These are phyloP conservation scores for Flaveria ramosissima DNA, from an alignment of 129 eudicot species.

Conservation along the genomic window DNA sequence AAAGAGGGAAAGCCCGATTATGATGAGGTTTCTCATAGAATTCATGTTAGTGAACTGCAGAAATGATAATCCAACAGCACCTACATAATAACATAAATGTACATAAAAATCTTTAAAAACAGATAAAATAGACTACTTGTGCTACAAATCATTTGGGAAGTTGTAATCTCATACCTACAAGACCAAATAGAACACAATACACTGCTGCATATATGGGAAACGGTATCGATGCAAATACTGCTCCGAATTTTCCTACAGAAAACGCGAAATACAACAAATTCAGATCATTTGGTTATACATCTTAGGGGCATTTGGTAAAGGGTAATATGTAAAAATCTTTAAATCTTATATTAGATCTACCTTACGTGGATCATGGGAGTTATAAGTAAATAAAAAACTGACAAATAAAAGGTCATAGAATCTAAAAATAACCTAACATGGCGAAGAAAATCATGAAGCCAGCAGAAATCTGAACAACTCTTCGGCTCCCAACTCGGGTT, in stretches of 20 bases:
- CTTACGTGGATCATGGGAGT: background rate
- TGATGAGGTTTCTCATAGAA: constrained; percentile 94
- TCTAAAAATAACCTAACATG: constrained; percentile 57
- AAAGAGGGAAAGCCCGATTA: constrained; percentile 92
- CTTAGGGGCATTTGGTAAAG: no score
- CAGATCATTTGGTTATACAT: background rate
- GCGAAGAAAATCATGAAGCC: constrained; percentile 94
- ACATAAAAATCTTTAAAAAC: background rate
- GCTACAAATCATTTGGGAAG: background rate
- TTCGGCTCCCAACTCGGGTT: constrained; percentile 89
- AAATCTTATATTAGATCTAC: constrained; percentile 2
- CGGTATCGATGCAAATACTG: constrained; percentile 97
- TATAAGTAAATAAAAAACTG: background rate
- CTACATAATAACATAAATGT: constrained; percentile 41
- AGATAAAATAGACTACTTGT: background rate
- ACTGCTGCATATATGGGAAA: constrained; percentile 92
- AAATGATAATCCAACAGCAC: constrained; percentile 93
- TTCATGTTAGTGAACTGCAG: constrained; percentile 99
- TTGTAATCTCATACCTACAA: constrained; percentile 72
- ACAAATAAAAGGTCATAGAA: background rate
- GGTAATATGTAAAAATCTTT: no score
- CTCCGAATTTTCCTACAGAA: constrained; percentile 97
- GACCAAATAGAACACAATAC: constrained; percentile 93
- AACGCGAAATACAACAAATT: background rate
- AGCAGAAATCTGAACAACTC: constrained; percentile 91